Base-by-base conservation (phyloP, 768 basidiomycete genomes). In the Clitopilus passeckerianus region DNA sequence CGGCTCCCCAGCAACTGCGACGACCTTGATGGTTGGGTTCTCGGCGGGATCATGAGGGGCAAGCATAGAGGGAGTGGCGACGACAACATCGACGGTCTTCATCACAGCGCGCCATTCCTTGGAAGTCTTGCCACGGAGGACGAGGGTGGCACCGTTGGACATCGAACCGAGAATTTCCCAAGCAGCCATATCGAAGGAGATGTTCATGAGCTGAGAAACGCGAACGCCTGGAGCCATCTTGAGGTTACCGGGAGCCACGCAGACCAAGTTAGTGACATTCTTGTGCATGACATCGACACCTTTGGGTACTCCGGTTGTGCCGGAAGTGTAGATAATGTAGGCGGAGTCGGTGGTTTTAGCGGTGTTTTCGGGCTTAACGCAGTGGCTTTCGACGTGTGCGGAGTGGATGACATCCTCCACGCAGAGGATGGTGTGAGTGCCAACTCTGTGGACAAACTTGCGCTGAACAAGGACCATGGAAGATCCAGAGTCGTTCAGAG, bases 101-200 rank as follows among this genome's bases (percentile, higher is more conserved):
- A 85, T 72, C 14, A 81, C 70, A 2, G 71, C 71, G 1, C 70
- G 68, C 83, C 83, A 85, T 58, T 83, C 79, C 33, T 74, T 76
- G 4, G 74, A 76, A 2, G 75, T 73, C 60, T 81, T 80, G 6
- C 83, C 83, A 10, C 83, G 76, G 12, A 85, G 69, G 64, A 79
- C 80, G 6, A 85, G 74, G 0, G 82, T 83, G 50, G 77, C 75
- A 0, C 82, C 83, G 59, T 84, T 83, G 64, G 70, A 75, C 56
- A 85, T 67, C 6, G 77, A 73, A 4, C 81, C 80, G 16, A 85
- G 72, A 33, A 80, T 79, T 66, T 85, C 82, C 86, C 86, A 87
- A n/a, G 83, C 83, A 43, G 81, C 83, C 83, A 87, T 86, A 63
- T 87, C 86, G 64, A 86, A 87, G 4, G 84, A 80, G 46, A 87